Conservation (phyloP, 768 basidiomycete genomes). For the Lactarius hengduanensis region DNA sequence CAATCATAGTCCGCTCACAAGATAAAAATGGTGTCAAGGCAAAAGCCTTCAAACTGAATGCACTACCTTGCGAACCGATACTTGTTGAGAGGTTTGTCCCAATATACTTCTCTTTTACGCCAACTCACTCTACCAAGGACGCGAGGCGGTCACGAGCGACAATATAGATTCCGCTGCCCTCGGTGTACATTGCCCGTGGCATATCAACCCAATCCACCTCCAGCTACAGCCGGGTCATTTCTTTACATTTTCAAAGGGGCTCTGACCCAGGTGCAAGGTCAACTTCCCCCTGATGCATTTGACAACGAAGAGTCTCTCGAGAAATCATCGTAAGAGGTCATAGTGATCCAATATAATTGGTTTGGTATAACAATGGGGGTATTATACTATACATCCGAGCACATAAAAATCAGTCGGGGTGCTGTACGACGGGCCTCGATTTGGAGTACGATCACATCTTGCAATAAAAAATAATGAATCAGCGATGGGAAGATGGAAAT, state of each 20-base stretch:
- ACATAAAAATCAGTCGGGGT: background rate
- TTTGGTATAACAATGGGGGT: background rate
- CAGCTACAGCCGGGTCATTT: conserved; percentile 72
- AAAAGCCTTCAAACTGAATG: conserved; percentile 86
- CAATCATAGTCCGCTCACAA: conserved; percentile 76
- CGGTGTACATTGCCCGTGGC: conserved; percentile 65
- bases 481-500: background rate
- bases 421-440: background rate
- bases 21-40: conserved; percentile 57
- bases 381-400: background rate
- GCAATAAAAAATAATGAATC: background rate
- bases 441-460: background rate
- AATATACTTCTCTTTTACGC: conserved; percentile 29
- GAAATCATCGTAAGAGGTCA: conserved; percentile 20
- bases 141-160: conserved; percentile 67
- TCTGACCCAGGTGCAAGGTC: conserved; percentile 85
- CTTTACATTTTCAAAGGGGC: conserved; percentile 80
- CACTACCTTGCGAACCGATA: conserved; percentile 62
- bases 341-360: background rate
- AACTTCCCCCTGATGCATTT: conserved; percentile 82
- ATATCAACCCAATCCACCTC: conserved; percentile 78
- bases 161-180: conserved; percentile 69
- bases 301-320: conserved; percentile 43
- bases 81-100: conserved; percentile 67
- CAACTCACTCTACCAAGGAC: conserved; percentile 39